Evolutionary conservation across 2,329 filamentous ascomycete genomes (phyloP).

Genomic region (Periconia sp.): DNA sequence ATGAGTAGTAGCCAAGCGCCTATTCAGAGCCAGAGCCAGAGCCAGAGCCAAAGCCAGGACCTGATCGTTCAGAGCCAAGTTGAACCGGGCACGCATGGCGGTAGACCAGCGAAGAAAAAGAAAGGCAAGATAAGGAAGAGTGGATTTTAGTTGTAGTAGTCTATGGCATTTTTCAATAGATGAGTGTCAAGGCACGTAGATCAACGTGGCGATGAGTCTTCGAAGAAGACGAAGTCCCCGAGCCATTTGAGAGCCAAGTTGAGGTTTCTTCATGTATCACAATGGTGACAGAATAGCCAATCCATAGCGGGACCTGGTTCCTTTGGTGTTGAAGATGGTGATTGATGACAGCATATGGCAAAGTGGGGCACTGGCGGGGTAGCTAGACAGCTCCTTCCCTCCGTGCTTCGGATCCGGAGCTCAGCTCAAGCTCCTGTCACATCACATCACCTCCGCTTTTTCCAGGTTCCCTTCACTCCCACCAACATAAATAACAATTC

Average conservation of each 20-base stretch:
- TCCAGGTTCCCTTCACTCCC: not conserved
- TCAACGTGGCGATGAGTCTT: no score
- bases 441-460: not conserved
- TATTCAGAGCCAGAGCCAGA: constrained; percentile 18
- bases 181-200: no score
- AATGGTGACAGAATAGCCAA: no score
- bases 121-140: constrained; percentile 44
- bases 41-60: constrained; percentile 13
- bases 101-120: constrained; percentile 41
- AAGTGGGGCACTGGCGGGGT: constrained; percentile 3
- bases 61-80: constrained; percentile 36
- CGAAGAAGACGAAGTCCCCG: no score
- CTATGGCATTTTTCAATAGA: no score
- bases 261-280: no score
- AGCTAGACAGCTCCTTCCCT: not conserved
- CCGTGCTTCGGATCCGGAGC: not conserved
- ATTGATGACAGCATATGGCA: no score
- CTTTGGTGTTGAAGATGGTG: no score
- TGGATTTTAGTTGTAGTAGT: constrained; percentile 44
- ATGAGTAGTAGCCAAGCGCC: constrained; percentile 31
- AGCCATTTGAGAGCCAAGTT: no score
- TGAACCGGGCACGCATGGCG: constrained; percentile 43
- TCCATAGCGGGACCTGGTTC: no score
- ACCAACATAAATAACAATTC: no score
- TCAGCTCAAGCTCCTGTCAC: not conserved